Conservation (phyloP, 495 filamentous ascomycete genomes). For the Bryoglossum gracile region DNA sequence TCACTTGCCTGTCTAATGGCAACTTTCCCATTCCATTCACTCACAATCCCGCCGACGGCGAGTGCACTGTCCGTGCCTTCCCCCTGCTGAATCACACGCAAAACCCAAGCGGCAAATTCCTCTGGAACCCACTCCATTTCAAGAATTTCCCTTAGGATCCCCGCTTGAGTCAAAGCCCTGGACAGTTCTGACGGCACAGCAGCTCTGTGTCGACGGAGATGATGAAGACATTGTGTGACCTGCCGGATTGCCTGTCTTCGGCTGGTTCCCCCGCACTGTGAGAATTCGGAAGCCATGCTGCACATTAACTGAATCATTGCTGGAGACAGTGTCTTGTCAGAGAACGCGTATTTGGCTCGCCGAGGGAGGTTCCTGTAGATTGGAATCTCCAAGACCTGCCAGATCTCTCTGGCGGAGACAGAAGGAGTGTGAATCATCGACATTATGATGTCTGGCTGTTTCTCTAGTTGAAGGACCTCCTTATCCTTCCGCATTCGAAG, state of each 20-base stretch:
- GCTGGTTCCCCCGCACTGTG: conserved; percentile 27
- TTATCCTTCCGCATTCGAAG: background rate
- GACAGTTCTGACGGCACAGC: conserved; percentile 25
- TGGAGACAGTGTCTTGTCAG: conserved; percentile 9
- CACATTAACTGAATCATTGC: conserved; percentile 23
- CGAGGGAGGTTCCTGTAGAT: background rate
- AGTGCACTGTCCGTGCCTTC: conserved; percentile 27
- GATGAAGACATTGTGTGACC: conserved; percentile 30
- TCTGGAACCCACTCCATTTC: conserved; percentile 30
- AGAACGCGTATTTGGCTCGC: conserved; percentile 5
- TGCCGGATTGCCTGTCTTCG: conserved; percentile 33
- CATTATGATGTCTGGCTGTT: conserved; percentile 11
- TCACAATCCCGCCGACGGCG: conserved; percentile 18
- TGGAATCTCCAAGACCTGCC: conserved; percentile 14
- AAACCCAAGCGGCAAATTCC: conserved; percentile 32
- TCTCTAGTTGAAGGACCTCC: background rate
- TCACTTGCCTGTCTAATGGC: background rate
- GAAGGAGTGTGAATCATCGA: conserved; percentile 11
- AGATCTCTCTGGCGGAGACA: conserved; percentile 17
- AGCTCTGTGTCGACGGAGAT: conserved; percentile 24
- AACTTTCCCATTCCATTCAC: conserved; percentile 10
- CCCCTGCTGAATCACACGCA: conserved; percentile 28
- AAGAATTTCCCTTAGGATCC: conserved; percentile 32
- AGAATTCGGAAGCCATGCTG: conserved; percentile 29
- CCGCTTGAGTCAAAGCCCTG: conserved; percentile 30